These are phyloP conservation scores for Arthroderma sp. DNA, from an alignment of 2,329 filamentous ascomycete species.

Conservation along the genomic window DNA sequence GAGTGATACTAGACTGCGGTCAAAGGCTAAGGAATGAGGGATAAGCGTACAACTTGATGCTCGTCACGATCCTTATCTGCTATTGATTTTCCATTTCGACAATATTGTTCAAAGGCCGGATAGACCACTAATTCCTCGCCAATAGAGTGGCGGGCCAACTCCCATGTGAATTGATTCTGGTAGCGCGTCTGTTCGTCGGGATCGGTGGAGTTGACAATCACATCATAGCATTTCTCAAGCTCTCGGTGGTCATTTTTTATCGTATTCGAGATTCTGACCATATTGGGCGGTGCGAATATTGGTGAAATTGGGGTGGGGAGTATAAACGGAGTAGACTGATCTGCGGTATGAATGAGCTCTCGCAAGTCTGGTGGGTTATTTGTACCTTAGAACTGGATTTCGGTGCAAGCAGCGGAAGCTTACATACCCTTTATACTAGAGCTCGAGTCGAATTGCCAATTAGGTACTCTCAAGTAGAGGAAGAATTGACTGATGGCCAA, in stretches of 20 bases:
- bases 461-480: too few relatives aligned
- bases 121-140: conserved; percentile 41
- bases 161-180: conserved; percentile 39
- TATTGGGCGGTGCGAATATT: neutral
- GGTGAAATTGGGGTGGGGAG: too few relatives aligned
- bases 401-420: too few relatives aligned
- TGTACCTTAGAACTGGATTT: too few relatives aligned
- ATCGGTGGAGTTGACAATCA: conserved; percentile 26
- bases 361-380: too few relatives aligned
- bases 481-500: too few relatives aligned
- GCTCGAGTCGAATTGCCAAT: too few relatives aligned
- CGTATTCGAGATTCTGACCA: conserved; percentile 17
- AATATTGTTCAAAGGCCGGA: conserved; percentile 37
- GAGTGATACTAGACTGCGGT: too few relatives aligned
- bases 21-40: too few relatives aligned
- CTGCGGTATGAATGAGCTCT: too few relatives aligned
- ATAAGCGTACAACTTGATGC: conserved; percentile 29
- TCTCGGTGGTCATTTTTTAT: conserved; percentile 29
- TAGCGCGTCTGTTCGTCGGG: conserved; percentile 29
- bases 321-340: too few relatives aligned
- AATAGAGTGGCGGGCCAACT: conserved; percentile 36
- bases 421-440: too few relatives aligned
- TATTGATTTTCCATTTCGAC: conserved; percentile 29
- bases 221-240: conserved; percentile 28
- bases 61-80: conserved; percentile 37